These are phyloP conservation scores for Trichoderma sp. DNA, from an alignment of 2,329 filamentous ascomycete species.

Conservation along the genomic window DNA sequence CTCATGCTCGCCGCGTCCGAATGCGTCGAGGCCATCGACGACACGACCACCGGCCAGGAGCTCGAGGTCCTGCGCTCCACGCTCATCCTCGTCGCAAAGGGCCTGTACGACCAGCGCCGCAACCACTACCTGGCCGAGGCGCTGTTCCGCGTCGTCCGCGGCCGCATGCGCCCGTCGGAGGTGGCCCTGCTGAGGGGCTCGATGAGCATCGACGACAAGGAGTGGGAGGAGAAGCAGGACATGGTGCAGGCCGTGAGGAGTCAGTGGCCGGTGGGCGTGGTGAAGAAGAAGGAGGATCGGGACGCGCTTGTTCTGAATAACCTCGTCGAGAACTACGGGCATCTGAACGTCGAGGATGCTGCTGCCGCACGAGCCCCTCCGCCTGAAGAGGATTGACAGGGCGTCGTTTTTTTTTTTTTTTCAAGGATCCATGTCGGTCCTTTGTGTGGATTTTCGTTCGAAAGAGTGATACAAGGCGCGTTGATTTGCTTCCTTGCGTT, in stretches of 20 bases:
- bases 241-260: constrained; percentile 37
- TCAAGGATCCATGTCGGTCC: no score
- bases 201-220: constrained; percentile 31
- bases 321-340: constrained; percentile 4
- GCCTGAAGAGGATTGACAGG: no score
- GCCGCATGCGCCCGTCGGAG: constrained; percentile 37
- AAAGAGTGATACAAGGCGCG: no score
- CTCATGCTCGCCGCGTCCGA: constrained; percentile 34
- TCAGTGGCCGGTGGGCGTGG: constrained; percentile 39
- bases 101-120: constrained; percentile 39
- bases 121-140: constrained; percentile 42
- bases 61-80: constrained; percentile 6
- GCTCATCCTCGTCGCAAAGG: constrained; percentile 39
- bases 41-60: not conserved
- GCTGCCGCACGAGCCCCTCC: no score
- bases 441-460: no score
- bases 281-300: constrained; percentile 36
- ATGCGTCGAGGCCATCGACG: constrained; percentile 9
- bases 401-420: no score
- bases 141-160: constrained; percentile 40
- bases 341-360: not conserved
- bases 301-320: constrained; percentile 31
- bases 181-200: not conserved
- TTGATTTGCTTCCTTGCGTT: no score
- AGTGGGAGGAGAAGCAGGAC: constrained; percentile 30